Base-by-base conservation (phyloP, 2,329 filamentous ascomycete genomes). In the Parastagonospora nodorum region DNA sequence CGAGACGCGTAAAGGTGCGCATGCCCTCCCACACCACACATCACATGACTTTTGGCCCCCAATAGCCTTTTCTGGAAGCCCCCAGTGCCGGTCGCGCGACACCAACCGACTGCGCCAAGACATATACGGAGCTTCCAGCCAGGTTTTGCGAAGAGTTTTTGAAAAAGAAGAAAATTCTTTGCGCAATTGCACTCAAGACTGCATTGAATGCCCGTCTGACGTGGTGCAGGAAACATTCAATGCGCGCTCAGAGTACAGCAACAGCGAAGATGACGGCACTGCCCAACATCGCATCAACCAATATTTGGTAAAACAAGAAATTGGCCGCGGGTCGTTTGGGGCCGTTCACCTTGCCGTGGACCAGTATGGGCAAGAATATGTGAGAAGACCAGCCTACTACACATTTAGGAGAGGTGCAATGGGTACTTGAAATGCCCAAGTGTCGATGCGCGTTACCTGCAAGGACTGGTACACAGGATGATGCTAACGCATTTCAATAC, bases 311-410 rank as follows among this genome's bases (percentile, higher is more conserved):
- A 87, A 89, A 73, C 89, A 96, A 72, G 93, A 97, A 79, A 97
- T 99, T 64, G 94, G 94, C n/a, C 83, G 92, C 58, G 94, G 94
- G 14, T 97, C 93, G 0, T 99, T 96, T 72, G 94, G 94, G 7
- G 88, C 92, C 9, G 94, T 99, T 11, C 92, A 97, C 75, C 80
- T 93, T 15, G 94, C 92, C 16, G 86, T 85, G 2, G 93, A 99
- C 75, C 92, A 96, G 73, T 94, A 88, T 76, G 93, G 92, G 36
- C 85, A 86, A 44, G 92, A 97, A 89, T 97, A 88, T 83, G 93
- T 96, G 81, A 82, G 88, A 61, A 60, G 45, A 65, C 67, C 66
- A 61, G 56, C 60, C 57, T 40, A 38, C 53, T 48, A 52, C 39
- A 44, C 38, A 28, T 42, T 14, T 31, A 37, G 35, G 27, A 19